Evolutionary conservation across 2,329 filamentous ascomycete genomes (phyloP), one percentile per base, ranked within the genome.

Genomic region (Alternaria arbusti): DNA sequence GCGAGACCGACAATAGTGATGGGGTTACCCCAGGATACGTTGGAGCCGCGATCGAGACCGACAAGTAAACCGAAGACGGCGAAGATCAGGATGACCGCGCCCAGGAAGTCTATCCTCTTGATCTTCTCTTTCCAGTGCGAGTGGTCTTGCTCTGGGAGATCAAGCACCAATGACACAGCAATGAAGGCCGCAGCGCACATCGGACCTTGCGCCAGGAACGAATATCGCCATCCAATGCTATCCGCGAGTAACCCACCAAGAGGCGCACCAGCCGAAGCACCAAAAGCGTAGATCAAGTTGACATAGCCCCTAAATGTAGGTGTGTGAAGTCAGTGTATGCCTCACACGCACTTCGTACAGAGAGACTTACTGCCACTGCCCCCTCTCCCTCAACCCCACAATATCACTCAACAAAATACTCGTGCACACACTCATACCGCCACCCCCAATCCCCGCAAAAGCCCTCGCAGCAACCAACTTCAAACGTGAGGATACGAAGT

Each of bases 11-110:
- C 78, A 28, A 91, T 81, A 2, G 91, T 89, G 54, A 87, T 76
- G 1, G 80, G 84, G 49, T 88, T 79, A 10, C 77, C 82, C 91
- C 92, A 94, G 25, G 89, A 87, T 9, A 88, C 82, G 76, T 94
- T 94, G 61, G 89, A 89, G 28, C 91, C 92, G 52, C 87, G 86
- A 75, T 95, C 91, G 13, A 95, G 84, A 11, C 90, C 91, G 20
- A 92, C 78, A 1, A 93, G 84, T 26, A 94, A 83, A 2, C 86
- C 82, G 58, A 90, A 84, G 1, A 93, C 88, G 5, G 91, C 90
- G 3, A 84, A 72, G 25, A 92, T 85, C 15, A 95, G 86, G 17
- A 88, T 83, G 26, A 87, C 79, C 2, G 91, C 91, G 7, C 92
- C 92, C 1, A 91, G 80, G 70, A 94, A 93, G 76, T 95, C 92